Percentiles rank a stretch among this genome's conserved stretches.
Conservation (phyloP, 176 grass and related monocot genomes). For the Echinochloa phyllopogon region DNA sequence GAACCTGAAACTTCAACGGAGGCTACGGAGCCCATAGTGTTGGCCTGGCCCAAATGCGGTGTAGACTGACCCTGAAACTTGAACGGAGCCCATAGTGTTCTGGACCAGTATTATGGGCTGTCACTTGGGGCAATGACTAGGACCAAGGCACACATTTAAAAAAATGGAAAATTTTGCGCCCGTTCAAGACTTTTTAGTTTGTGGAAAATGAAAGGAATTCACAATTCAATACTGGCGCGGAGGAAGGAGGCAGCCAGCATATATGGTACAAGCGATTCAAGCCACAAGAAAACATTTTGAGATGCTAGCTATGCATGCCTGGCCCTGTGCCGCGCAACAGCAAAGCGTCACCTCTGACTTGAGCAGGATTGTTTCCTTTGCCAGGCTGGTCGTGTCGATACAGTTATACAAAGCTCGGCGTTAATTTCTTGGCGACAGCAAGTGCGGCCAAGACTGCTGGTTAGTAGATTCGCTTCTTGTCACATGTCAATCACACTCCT, state of each 20-base stretch:
- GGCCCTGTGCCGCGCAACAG: not conserved
- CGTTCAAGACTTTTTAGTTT: too few relatives aligned
- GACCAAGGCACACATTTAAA: not conserved
- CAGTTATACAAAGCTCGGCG: constrained; percentile 24
- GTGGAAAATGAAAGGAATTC: too few relatives aligned
- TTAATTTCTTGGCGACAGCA: constrained; percentile 32
- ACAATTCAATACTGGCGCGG: too few relatives aligned
- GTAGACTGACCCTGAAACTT: not conserved
- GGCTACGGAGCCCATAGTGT: not conserved
- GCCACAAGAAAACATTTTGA: not conserved
- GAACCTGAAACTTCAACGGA: not conserved
- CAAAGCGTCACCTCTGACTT: constrained; percentile 5
- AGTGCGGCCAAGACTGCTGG: constrained; percentile 25
- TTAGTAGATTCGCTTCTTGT: constrained; percentile 39
- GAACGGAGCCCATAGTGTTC: too few relatives aligned
- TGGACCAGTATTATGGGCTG: too few relatives aligned
- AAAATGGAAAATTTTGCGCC: not conserved
- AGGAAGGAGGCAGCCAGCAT: too few relatives aligned
- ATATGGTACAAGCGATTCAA: not conserved
- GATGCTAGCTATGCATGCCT: not conserved
- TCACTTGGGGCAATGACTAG: not conserved
- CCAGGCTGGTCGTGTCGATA: constrained; percentile 12
- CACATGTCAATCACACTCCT: constrained; percentile 10
- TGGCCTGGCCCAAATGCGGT: not conserved
- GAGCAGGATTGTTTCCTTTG: constrained; percentile 29